Base-by-base conservation (phyloP, 164 flowering plant genomes). In the Aristolochia californica region DNA sequence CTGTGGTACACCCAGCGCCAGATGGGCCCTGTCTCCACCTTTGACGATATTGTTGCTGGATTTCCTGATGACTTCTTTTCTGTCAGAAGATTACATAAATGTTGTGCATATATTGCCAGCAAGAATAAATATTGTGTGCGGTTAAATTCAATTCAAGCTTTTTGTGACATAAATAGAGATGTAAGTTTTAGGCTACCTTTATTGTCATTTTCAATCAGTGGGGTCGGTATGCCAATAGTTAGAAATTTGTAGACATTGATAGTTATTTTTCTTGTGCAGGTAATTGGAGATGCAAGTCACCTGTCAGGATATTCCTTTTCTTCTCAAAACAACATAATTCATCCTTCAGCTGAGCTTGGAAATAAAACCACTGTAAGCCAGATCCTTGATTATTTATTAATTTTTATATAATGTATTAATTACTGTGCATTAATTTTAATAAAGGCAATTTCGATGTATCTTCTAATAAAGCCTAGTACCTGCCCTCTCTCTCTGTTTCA, bases 111-210 rank as follows among this genome's bases (percentile, higher is more conserved):
- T 72, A 85, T 94, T 71, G 96, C 99, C 21, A 70, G 72, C 66
- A 76, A 77, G 56, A 72, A 68, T 75, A 90, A 79, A 50, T 94
- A 90, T 61, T 94, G 99, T 75, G 83, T 74, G 3, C 88, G 97
- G 43, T 69, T 94, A 55, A 83, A 87, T 65, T 84, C 96, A 24
- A 82, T 90, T 60, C 99, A 90, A 82, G 91, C 96, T 27, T 94
- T 75, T 79, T 69, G 79, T 64, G 99, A 94, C 72, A 80, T 94
- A 45, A 94, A 94, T 64, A 78, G 99, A 66, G 97, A 94, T 79
- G 99, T 94, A 69, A 87, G 99, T 44, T 15, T 28, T 34, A 2
- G 26, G 15, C 52, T 27, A 40, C 25, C 18, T 38, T 28, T 14
- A n/a, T 50, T 10, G 3, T 63, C 43, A 13, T n/a, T 55, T 8